Evolutionary conservation across 2,329 filamentous ascomycete genomes (phyloP), one percentile per base, ranked within the genome.

Genomic region (Xylaria sp.): DNA sequence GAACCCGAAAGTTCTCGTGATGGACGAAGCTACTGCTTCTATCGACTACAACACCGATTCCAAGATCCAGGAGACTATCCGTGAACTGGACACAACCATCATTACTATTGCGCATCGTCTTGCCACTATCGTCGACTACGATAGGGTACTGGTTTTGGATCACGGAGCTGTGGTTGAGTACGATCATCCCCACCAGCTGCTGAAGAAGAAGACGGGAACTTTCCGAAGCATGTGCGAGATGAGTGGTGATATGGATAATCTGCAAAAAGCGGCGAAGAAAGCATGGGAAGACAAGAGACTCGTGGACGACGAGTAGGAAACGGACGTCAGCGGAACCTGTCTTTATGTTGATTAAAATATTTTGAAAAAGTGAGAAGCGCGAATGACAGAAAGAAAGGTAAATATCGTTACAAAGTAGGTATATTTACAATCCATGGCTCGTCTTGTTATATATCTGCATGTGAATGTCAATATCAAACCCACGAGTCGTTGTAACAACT

Each of bases 11-110:
- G 92, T 99, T 1, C 80, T 99, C n/a, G 88, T 99, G 71, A 97
- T 99, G 94, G 94, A 99, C 74, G 94, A 99, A 78, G 94, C 94
- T 0, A 99, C 94, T 0, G 94, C 94, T 0, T 96, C 91, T 0
- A 97, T 99, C 70, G 94, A 99, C 76, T 97, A 97, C 75, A 89
- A 87, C 4, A 99, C 94, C 1, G 94, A 99, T 70, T 82, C 88
- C 54, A 97, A 96, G 78, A 97, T 99, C 67, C 94, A 99, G 75
- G 91, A 91, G 69, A 97, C 94, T 0, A 92, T 99, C 62, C 88
- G 92, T n/a, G 90, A 96, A 73, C 83, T 97, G 68, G 89, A 87
- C 65, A 91, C 92, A 73, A 99, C 94, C 0, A 96, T 95, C 61
- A 90, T 97, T 72, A 97, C 94, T 0, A 97, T 99, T 70, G 94